phyloP scores from a whole-genome alignment of 495 filamentous ascomycete species.

The Paragyromitra xinjiangensis region DNA sequence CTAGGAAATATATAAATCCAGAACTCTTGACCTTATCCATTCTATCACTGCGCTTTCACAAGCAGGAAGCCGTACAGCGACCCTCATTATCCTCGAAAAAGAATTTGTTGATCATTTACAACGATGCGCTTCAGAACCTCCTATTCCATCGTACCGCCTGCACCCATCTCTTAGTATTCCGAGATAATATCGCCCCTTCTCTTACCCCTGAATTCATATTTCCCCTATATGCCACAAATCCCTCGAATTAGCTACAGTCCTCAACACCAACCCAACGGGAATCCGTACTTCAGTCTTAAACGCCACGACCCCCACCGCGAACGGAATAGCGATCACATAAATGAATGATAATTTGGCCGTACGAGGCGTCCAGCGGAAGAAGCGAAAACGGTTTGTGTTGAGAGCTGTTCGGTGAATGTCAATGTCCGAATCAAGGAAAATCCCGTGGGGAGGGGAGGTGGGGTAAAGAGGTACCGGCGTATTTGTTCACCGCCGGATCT shows the following conservation, averaged over 20 bases:
- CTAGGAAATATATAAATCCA: not conserved
- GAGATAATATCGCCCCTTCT: slow-evolving; percentile 78
- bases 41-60: not conserved
- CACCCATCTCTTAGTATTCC: slow-evolving; percentile 67
- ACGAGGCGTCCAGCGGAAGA: slow-evolving; percentile 89
- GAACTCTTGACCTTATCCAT: not conserved
- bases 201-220: slow-evolving; percentile 87
- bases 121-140: not conserved
- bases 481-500: slow-evolving; percentile 82
- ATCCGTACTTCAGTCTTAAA: slow-evolving; percentile 82
- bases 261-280: not conserved
- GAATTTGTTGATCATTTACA: slow-evolving; percentile 5
- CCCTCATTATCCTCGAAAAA: not conserved
- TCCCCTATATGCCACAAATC: slow-evolving; percentile 68
- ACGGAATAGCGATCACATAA: slow-evolving; percentile 76
- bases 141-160: not conserved
- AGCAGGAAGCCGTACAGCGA: not conserved
- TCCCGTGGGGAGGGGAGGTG: not conserved
- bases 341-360: slow-evolving; percentile 80
- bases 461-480: slow-evolving; percentile 69
- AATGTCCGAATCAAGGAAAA: not conserved
- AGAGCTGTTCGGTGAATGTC: slow-evolving; percentile 68
- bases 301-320: slow-evolving; percentile 71
- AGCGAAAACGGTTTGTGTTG: slow-evolving; percentile 85
- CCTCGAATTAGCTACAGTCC: slow-evolving; percentile 16